Conservation (phyloP, 2,329 filamentous ascomycete genomes). For the Dactylellina haptotyla region DNA sequence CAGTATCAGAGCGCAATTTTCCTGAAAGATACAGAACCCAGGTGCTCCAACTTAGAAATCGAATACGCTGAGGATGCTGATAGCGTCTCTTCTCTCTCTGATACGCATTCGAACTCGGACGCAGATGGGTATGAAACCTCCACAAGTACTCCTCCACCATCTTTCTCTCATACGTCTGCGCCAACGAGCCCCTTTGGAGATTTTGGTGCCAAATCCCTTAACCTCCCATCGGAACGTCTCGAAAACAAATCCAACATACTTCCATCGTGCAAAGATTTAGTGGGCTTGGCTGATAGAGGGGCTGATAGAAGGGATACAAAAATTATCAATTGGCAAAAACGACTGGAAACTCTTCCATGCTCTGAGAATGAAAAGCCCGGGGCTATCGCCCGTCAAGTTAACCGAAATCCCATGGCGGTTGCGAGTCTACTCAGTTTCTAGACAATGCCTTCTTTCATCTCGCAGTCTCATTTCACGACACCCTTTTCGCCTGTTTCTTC, state of each 20-base stretch:
- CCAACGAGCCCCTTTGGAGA: slow-evolving; percentile 37
- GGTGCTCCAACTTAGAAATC: background rate
- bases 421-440: slow-evolving; percentile 20
- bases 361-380: background rate
- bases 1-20: background rate
- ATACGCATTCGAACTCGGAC: slow-evolving; percentile 36
- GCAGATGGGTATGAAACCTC: slow-evolving; percentile 47
- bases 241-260: slow-evolving; percentile 20
- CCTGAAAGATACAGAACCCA: background rate
- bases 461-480: background rate
- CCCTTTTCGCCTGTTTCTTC: background rate
- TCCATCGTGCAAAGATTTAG: slow-evolving; percentile 32
- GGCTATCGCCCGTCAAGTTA: background rate
- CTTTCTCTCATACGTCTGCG: slow-evolving; percentile 45
- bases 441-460: background rate
- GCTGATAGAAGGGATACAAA: slow-evolving; percentile 8
- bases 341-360: slow-evolving; percentile 5
- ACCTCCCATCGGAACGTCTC: slow-evolving; percentile 10
- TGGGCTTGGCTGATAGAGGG: slow-evolving; percentile 26
- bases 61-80: slow-evolving; percentile 19
- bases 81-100: slow-evolving; percentile 29
- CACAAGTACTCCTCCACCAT: slow-evolving; percentile 28
- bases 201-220: slow-evolving; percentile 20
- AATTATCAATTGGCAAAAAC: slow-evolving; percentile 16
- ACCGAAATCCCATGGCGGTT: slow-evolving; percentile 42